phyloP scores from a whole-genome alignment of 805 yeast species.

The Yarrowia bubula region DNA sequence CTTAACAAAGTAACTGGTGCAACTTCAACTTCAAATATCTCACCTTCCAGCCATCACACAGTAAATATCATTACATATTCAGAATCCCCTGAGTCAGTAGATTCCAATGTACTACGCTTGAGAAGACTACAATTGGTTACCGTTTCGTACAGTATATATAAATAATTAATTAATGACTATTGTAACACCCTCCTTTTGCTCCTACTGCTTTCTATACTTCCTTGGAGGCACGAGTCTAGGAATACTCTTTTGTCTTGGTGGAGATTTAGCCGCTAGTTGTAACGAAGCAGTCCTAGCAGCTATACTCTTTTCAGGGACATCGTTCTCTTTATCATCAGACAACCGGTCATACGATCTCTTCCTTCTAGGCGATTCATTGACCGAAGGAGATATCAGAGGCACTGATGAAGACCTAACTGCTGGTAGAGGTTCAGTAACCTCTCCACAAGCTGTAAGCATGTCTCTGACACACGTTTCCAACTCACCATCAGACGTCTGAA shows the following conservation, averaged over 20 bases:
- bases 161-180: constrained; percentile 31
- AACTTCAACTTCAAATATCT: too few relatives aligned
- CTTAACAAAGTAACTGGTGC: too few relatives aligned
- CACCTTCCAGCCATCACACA: too few relatives aligned
- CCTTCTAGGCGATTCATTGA: not conserved
- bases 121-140: too few relatives aligned
- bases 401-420: not conserved
- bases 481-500: not conserved
- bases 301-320: not conserved
- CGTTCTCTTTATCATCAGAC: constrained; percentile 11
- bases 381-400: not conserved
- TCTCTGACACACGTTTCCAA: not conserved
- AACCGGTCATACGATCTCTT: not conserved
- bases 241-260: constrained; percentile 1
- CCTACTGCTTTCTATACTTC: constrained; percentile 21
- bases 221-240: constrained; percentile 14
- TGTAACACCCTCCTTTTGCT: not conserved
- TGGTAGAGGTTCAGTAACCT: not conserved
- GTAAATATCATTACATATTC: too few relatives aligned
- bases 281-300: constrained; percentile 1
- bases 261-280: not conserved
- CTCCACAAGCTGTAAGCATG: constrained; percentile 6
- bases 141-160: too few relatives aligned
- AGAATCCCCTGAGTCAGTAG: too few relatives aligned
- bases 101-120: too few relatives aligned